Evolutionary conservation across 2,329 filamentous ascomycete genomes (phyloP), one percentile per base, ranked within the genome.

Genomic region (Aspergillus sp.): DNA sequence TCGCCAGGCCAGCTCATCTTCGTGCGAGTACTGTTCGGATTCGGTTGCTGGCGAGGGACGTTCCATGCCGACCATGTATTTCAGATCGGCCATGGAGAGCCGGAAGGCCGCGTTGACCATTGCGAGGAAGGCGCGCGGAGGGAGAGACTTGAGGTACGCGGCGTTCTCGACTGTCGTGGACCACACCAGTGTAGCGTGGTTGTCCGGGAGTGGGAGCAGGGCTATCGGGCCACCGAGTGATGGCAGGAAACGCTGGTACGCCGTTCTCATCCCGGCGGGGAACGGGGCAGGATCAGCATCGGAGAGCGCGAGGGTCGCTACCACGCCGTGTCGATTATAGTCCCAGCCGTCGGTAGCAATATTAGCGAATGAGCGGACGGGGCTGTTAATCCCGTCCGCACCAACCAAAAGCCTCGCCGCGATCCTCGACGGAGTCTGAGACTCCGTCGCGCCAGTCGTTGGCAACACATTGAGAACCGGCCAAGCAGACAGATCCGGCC

Each of bases 101-200:
- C 86, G 78, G 66, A 98, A 95, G 1, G 86, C 91, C 1, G 89
- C 86, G 53, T 98, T 96, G 45, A 98, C 83, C 72, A 89, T 81
- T 19, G 86, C 80, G 11, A 80, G 64, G 52, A 98, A 93, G 52
- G 93, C 82, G 30, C 68, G 65, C 0, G 78, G 58, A 0, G 78
- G 66, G 4, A 98, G 70, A 24, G 72, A 74, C 66, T 93, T 95
- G 25, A 98, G 70, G 34, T 80, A 69, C 0, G 82, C 71, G 1
- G 89, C 91, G 39, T 85, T 78, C 34, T 77, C 70, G 0, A 86
- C 81, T 0, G 84, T 91, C 1, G 88, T 96, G 4, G 86, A 93
- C 91, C 91, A 98, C 12, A 98, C 91, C 4, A 98, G 69, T 1
- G 86, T 88, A 4, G 88, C 80, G 54, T 76, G 74, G 42, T 83